Evolutionary conservation across 495 filamentous ascomycete species (phyloP), one percentile per base, ranked within the genome.

Genomic region (Hypomontagnella submonticulosa): DNA sequence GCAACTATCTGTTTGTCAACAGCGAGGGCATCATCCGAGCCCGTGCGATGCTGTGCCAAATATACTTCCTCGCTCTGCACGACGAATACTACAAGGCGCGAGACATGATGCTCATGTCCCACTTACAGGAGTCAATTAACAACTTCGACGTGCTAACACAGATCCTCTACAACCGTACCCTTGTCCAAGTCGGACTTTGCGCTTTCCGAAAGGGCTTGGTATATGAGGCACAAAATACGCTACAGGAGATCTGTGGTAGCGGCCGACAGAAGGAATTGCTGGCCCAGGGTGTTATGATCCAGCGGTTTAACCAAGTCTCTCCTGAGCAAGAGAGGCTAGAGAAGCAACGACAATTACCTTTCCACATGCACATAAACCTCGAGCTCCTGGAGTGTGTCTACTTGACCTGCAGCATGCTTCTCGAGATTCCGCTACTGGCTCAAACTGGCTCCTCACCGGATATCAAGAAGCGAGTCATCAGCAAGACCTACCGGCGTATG

Each of bases 341-440:
- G 77, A 88, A 93, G 65, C 95, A 98, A 76, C 88, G 95, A 61
- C 95, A 98, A 79, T 84, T 99, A 60, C 95, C 95, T 41, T 99
- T 99, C 87, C 95, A 99, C 81, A 97, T 97, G 92, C 95, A 99
- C 84, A 98, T 99, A 83, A 99, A 99, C 83, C 85, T 99, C 16
- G 95, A 99, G 71, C 86, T 99, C 27, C 87, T 99, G 3, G 95
- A 99, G 77, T 98, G 94, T 73, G 93, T 97, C 60, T 99, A 99
- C 78, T 88, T 99, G 43, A 97, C 95, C 57, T 97, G 92, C 77
- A 96, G 91, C 81, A 98, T 98, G 95, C 88, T 99, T 61, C 85
- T 99, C 44, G 95, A 99, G 81, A 97, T 99, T 62, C 95, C 95
- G 10, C 90, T 97, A 44, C 88, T 99, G 58, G 95, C 95, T 23